Evolutionary conservation across 768 basidiomycete genomes (phyloP).

Genomic region (Amanita pseudoporphyria): DNA sequence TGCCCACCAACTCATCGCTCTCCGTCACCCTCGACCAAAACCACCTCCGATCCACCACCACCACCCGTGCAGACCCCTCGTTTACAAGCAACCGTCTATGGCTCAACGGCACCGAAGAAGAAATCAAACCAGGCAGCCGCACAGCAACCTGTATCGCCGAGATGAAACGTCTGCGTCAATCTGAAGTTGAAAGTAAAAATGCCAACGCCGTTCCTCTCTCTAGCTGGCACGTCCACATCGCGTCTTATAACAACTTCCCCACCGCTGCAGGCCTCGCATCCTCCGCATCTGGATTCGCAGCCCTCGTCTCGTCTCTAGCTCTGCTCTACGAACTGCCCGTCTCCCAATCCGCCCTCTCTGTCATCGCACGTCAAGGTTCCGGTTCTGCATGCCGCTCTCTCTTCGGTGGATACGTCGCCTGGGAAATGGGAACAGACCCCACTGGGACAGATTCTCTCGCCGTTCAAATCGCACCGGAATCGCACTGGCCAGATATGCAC

Average conservation of each 20-base stretch:
- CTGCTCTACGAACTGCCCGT: conserved; percentile 77
- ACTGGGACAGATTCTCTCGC: conserved; percentile 86
- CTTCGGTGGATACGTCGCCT: conserved; percentile 95
- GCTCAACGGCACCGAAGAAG: conserved; percentile 91
- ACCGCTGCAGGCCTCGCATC: conserved; percentile 98
- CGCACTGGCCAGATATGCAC: conserved; percentile 93
- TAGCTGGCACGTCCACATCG: conserved; percentile 94
- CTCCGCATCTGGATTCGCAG: conserved; percentile 95
- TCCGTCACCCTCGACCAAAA: conserved; percentile 97
- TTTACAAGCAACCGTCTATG: conserved; percentile 78
- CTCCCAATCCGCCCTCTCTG: conserved; percentile 72
- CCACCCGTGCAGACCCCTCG: conserved; percentile 71
- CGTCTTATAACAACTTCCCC: conserved; percentile 97
- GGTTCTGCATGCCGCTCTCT: conserved; percentile 98
- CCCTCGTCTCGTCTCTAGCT: conserved; percentile 84
- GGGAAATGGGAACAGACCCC: conserved; percentile 63
- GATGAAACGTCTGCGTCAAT: conserved; percentile 69
- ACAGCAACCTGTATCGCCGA: conserved; percentile 90
- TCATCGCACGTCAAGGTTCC: conserved; percentile 94
- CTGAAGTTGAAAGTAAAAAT: conserved; percentile 62
- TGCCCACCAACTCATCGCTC: conserved; percentile 97
- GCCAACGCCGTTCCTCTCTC: conserved; percentile 12
- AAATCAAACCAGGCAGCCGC: conserved; percentile 76
- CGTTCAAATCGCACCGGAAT: conserved; percentile 71
- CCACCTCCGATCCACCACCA: conserved; percentile 89